Base-by-base conservation (phyloP, 2,329 filamentous ascomycete species). In the Alternaria longipes region DNA sequence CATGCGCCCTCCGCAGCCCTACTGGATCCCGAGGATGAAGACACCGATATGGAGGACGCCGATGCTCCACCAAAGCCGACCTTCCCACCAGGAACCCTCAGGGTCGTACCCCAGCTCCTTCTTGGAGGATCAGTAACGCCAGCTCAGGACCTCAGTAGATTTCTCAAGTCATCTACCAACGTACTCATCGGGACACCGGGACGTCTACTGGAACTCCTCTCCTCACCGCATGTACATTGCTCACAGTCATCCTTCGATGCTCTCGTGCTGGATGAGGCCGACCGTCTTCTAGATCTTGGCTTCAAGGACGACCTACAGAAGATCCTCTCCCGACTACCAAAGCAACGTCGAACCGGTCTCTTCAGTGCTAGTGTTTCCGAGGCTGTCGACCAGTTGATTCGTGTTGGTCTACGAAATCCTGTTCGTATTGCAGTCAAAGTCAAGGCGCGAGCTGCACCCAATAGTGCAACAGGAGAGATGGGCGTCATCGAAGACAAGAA, bases 361-460 rank as follows among this genome's bases (percentile, higher is more conserved):
- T 99, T 98, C 80, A 97, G 93, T 73, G 95, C 95, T 12, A 96
- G 91, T 72, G 91, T 99, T n/a, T 95, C 91, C 70, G 95, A 98
- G 75, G 95, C 95, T 2, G 92, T 99, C 1, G 90, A 94, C 64
- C 92, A 97, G 75, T 91, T 99, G 56, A 93, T 99, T 54, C 87
- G 94, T 36, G 93, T 97, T 8, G 95, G 95, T 20, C 82, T 98
- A 66, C 87, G 95, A 38, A 98, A 99, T 78, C 95, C 95, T 0
- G 94, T 97, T 71, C 96, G 96, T 74, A 93, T 99, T 63, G 90
- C 92, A 11, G 95, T 98, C 53, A 95, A 94, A 71, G 95, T 99
- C 54, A 95, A 94, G 55, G 67, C 74, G 24, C 66, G 75, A 51
- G 67, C 72, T 42, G 66, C 67, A n/a, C 32, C 66, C 18, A n/a